These are phyloP conservation scores for Dicorynia guianensis DNA, from an alignment of 306 rosid genomes.

Conservation along the genomic window DNA sequence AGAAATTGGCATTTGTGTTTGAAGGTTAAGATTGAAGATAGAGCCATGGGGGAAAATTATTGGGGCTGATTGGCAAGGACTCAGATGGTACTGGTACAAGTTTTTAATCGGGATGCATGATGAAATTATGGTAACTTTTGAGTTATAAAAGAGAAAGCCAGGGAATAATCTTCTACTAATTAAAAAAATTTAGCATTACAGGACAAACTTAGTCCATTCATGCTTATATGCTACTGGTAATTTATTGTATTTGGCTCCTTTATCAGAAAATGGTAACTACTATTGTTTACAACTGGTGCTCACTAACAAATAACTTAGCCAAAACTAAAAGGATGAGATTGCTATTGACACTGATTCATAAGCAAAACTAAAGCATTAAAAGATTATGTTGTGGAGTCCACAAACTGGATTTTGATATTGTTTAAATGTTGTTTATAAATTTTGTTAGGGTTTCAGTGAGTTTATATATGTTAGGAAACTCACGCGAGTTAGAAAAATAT, in stretches of 20 bases:
- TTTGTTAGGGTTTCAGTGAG: too few relatives aligned
- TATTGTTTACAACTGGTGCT: too few relatives aligned
- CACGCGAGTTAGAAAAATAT: too few relatives aligned
- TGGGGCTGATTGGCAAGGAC: not conserved
- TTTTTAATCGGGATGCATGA: too few relatives aligned
- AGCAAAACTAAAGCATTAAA: not conserved
- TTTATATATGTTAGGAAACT: too few relatives aligned
- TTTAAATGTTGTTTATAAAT: too few relatives aligned
- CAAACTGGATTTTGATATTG: not conserved
- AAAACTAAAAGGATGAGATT: not conserved
- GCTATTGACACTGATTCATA: not conserved
- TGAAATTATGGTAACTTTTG: too few relatives aligned
- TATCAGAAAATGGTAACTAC: not conserved
- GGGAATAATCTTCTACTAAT: not conserved
- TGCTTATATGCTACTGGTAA: not conserved
- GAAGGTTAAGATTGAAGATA: constrained; percentile 38
- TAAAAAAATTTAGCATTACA: too few relatives aligned
- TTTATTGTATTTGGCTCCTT: not conserved
- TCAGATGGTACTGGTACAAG: not conserved
- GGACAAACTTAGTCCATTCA: too few relatives aligned
- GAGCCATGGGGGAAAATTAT: not conserved
- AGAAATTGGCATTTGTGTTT: constrained; percentile 30
- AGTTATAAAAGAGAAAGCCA: not conserved
- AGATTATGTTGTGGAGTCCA: not conserved
- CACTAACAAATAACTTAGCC: not conserved